These are phyloP conservation scores for Trichosporon sp. DNA, from an alignment of 1,284 basidiomycete species.

Conservation along the genomic window DNA sequence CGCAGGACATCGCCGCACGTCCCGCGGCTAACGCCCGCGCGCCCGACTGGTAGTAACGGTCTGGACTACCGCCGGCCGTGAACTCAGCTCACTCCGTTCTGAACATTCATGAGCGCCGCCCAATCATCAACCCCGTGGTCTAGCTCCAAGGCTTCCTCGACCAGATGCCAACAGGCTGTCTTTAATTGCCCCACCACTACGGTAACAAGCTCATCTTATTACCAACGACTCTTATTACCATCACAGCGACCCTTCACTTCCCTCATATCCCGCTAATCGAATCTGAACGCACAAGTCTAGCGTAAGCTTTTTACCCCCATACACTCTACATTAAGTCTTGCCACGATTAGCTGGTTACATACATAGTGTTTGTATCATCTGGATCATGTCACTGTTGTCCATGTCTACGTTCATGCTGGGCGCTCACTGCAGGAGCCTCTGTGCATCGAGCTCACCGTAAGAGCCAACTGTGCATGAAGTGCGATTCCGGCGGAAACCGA, in stretches of 20 bases:
- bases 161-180: constrained; percentile 3
- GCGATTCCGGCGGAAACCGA: not conserved
- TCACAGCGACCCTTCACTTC: constrained; percentile 1
- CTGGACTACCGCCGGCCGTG: not conserved
- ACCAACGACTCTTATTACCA: not conserved
- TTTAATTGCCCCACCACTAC: not conserved
- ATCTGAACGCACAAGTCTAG: not conserved
- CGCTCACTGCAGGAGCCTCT: not conserved
- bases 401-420: not conserved
- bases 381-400: constrained; percentile 20
- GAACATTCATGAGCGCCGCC: too few species aligned
- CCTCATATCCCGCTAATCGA: constrained; percentile 6
- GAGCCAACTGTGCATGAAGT: not conserved
- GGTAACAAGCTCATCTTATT: not conserved
- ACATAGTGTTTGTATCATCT: constrained; percentile 20
- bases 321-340: constrained; percentile 3
- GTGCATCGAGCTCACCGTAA: not conserved
- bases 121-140: not conserved
- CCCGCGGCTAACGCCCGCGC: constrained; percentile 22
- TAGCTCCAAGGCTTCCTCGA: too few species aligned
- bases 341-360: constrained; percentile 17
- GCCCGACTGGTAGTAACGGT: constrained; percentile 28
- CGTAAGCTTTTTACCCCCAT: not conserved
- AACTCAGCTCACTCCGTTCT: too few species aligned
- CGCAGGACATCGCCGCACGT: constrained; percentile 40